These are phyloP conservation scores for Lactarius pseudohatsudake DNA, from an alignment of 768 basidiomycete species.

Conservation along the genomic window DNA sequence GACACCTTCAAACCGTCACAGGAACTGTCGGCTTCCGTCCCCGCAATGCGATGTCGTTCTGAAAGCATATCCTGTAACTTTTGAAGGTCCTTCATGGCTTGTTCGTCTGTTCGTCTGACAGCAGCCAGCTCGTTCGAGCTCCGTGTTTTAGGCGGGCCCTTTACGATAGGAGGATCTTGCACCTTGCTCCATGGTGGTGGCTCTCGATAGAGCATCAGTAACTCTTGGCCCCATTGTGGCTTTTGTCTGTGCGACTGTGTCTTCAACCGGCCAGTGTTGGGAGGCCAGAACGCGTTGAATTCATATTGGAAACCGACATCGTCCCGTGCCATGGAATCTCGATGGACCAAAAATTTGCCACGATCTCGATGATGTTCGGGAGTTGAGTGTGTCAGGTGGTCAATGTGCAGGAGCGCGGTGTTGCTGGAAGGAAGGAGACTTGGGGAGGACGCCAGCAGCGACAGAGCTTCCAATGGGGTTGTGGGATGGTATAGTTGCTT, in stretches of 20 bases:
- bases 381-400: conserved; percentile 21
- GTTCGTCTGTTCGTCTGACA: conserved; percentile 7
- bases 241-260: neutral
- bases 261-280: neutral
- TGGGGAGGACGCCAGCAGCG: conserved; percentile 9
- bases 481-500: conserved; percentile 26
- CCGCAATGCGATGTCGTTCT: conserved; percentile 8
- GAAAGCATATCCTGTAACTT: conserved; percentile 14
- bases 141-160: neutral
- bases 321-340: neutral
- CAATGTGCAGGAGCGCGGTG: conserved; percentile 21
- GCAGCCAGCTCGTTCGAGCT: neutral
- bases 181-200: conserved; percentile 26
- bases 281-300: conserved; percentile 7
- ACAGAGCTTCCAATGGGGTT: conserved; percentile 20
- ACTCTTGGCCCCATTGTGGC: conserved; percentile 24
- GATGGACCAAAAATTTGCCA: neutral
- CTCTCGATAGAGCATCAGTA: conserved; percentile 28
- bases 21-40: neutral
- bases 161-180: conserved; percentile 10
- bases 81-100: neutral
- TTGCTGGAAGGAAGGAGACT: conserved; percentile 23
- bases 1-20: neutral
- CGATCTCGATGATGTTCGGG: neutral
- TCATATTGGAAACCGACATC: neutral